Percentiles rank a stretch among this genome's conserved stretches.
These are phyloP conservation scores for Noccaea bulbosa DNA, from an alignment of 345 rosid species.

Conservation along the genomic window DNA sequence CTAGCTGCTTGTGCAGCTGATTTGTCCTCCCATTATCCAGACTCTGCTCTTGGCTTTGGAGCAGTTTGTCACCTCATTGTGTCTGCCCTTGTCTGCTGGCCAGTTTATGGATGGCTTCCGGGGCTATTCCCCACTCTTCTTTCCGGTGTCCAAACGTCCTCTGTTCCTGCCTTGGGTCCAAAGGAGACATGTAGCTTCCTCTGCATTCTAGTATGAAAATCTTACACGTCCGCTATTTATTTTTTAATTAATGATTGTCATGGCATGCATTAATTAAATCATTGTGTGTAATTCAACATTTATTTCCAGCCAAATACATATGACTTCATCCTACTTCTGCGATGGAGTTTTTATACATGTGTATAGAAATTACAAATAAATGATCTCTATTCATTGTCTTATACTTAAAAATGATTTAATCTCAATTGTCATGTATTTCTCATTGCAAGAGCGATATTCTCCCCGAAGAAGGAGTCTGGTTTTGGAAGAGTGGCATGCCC, in stretches of 20 bases:
- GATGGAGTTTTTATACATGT: slow-evolving; percentile 21
- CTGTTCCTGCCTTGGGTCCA: slow-evolving; percentile 82
- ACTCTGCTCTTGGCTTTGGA: slow-evolving; percentile 91
- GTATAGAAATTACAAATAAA: slow-evolving; percentile 16
- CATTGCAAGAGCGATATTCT: slow-evolving; percentile 74
- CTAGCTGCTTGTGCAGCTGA: slow-evolving; percentile 97
- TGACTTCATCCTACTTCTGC: slow-evolving; percentile 8
- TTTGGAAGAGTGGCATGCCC: slow-evolving; percentile 94
- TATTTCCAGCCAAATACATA: slow-evolving; percentile 25
- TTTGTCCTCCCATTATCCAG: slow-evolving; percentile 82
- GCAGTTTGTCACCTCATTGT: slow-evolving; percentile 92
- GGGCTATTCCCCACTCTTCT: slow-evolving; percentile 90
- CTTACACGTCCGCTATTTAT: slow-evolving; percentile 31
- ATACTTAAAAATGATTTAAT: slow-evolving; percentile 25
- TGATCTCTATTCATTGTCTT: slow-evolving; percentile 17
- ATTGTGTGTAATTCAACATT: background rate
- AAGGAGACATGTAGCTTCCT: slow-evolving; percentile 96
- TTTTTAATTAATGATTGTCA: slow-evolving; percentile 27
- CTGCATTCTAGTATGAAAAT: slow-evolving; percentile 78
- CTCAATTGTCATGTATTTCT: slow-evolving; percentile 49
- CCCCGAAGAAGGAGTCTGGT: slow-evolving; percentile 93
- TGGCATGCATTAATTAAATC: slow-evolving; percentile 2
- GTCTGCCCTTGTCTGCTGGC: slow-evolving; percentile 96
- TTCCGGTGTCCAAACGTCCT: slow-evolving; percentile 69
- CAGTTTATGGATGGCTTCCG: slow-evolving; percentile 92